phyloP scores from a whole-genome alignment of 352 stramenopile genomes.

The Globisporangium yorkense region DNA sequence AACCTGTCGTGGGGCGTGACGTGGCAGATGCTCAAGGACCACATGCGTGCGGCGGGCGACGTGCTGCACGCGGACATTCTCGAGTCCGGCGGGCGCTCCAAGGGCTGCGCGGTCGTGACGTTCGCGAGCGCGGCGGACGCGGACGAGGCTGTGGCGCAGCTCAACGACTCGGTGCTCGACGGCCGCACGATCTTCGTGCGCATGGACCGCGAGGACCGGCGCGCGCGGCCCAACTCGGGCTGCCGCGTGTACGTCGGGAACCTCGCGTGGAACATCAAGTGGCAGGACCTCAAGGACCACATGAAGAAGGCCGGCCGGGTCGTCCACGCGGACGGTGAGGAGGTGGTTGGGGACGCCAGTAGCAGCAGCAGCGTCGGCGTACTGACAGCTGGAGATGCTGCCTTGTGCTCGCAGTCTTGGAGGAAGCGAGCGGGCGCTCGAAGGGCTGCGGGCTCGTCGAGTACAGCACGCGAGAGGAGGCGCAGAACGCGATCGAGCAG shows the following conservation, averaged over 20 bases:
- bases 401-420: conserved; percentile 39
- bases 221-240: conserved; percentile 27
- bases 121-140: conserved; percentile 83
- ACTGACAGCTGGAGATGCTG: background rate
- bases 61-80: conserved; percentile 65
- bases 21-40: conserved; percentile 76
- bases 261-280: conserved; percentile 90
- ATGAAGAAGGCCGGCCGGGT: conserved; percentile 87
- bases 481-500: conserved; percentile 78
- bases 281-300: conserved; percentile 95
- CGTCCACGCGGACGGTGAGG: conserved; percentile 68
- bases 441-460: conserved; percentile 87
- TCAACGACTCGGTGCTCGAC: conserved; percentile 91
- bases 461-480: conserved; percentile 62
- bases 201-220: conserved; percentile 84
- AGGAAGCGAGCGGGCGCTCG: conserved; percentile 81
- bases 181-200: conserved; percentile 93
- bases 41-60: conserved; percentile 66
- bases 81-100: conserved; percentile 65
- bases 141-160: conserved; percentile 68
- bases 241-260: conserved; percentile 89
- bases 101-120: conserved; percentile 93
- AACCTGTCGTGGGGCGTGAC: conserved; percentile 86
- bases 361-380: background rate
- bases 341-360: background rate